Evolutionary conservation across 352 stramenopile species (phyloP).

Genomic region (Pythium brachiatum): DNA sequence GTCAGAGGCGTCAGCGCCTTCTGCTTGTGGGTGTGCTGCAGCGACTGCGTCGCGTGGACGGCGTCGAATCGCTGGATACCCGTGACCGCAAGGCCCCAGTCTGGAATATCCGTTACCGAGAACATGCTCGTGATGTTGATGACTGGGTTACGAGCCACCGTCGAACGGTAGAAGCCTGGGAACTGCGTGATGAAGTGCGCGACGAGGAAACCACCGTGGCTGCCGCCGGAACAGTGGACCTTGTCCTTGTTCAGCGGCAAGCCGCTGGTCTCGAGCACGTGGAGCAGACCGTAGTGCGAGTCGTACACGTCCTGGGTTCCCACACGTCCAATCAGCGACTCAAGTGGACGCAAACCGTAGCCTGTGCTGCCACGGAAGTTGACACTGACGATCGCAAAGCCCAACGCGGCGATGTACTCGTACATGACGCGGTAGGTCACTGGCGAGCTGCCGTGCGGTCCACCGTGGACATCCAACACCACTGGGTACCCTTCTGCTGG

Average conservation of each 20-base stretch:
- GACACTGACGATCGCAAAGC: conserved; percentile 91
- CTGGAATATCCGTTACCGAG: conserved; percentile 95
- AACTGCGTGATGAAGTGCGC: conserved; percentile 93
- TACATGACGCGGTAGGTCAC: conserved; percentile 87
- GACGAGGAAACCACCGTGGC: conserved; percentile 94
- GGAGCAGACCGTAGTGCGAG: conserved; percentile 79
- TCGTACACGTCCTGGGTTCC: conserved; percentile 93
- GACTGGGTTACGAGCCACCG: conserved; percentile 88
- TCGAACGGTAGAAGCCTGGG: conserved; percentile 93
- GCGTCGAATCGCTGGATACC: conserved; percentile 86
- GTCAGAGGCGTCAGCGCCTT: conserved; percentile 35
- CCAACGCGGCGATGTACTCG: conserved; percentile 86
- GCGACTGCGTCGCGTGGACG: conserved; percentile 64
- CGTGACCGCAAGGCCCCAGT: conserved; percentile 91
- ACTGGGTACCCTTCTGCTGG: conserved; percentile 61
- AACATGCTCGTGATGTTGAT: conserved; percentile 94
- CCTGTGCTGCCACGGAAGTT: conserved; percentile 97
- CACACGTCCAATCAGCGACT: conserved; percentile 89
- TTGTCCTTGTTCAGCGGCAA: conserved; percentile 65
- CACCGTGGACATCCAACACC: conserved; percentile 89
- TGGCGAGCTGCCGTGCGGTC: conserved; percentile 87
- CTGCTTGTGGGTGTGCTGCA: conserved; percentile 26
- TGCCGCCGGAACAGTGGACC: conserved; percentile 93
- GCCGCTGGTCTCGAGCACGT: conserved; percentile 63
- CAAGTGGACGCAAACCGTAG: conserved; percentile 88